Evolutionary conservation across 1,284 basidiomycete genomes (phyloP).

Genomic region (Ustilago hordei): DNA sequence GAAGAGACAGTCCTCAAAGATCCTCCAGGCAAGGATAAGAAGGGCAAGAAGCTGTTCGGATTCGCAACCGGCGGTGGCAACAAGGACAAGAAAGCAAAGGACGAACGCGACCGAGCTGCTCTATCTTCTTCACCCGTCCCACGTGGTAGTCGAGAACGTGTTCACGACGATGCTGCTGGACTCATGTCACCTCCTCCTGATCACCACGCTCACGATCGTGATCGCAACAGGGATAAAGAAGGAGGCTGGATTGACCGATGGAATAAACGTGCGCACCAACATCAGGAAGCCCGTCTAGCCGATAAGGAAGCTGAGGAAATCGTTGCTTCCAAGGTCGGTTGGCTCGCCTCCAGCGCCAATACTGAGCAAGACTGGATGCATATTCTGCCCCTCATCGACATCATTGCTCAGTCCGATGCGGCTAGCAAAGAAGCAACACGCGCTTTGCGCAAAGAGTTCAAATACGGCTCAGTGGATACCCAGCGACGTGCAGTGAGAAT

Average conservation of each 20-base stretch:
- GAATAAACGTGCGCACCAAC: slow-evolving; percentile 36
- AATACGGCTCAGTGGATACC: slow-evolving; percentile 45
- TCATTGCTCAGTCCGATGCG: slow-evolving; percentile 52
- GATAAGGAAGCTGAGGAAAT: slow-evolving; percentile 38
- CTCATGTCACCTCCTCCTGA: slow-evolving; percentile 21
- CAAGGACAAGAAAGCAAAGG: slow-evolving; percentile 35
- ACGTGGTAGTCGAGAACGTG: slow-evolving; percentile 8
- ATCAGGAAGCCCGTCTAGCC: slow-evolving; percentile 24
- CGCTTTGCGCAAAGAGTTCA: slow-evolving; percentile 63
- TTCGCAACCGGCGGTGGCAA: slow-evolving; percentile 28
- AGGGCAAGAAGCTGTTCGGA: slow-evolving; percentile 45
- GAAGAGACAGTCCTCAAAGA: slow-evolving; percentile 32
- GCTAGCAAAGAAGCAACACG: slow-evolving; percentile 63
- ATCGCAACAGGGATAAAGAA: slow-evolving; percentile 22
- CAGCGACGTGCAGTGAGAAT: slow-evolving; percentile 55
- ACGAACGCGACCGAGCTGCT: slow-evolving; percentile 17
- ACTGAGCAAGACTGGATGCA: slow-evolving; percentile 51
- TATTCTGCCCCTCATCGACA: slow-evolving; percentile 41
- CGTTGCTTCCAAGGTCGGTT: slow-evolving; percentile 35
- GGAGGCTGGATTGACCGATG: slow-evolving; percentile 45
- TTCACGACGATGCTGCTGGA: slow-evolving; percentile 13
- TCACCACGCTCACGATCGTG: slow-evolving; percentile 5
- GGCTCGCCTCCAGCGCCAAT: slow-evolving; percentile 40
- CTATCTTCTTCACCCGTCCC: slow-evolving; percentile 21
- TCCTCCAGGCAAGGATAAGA: slow-evolving; percentile 34